Conservation (phyloP, 1,284 basidiomycete species). For the Pascua guehoae region DNA sequence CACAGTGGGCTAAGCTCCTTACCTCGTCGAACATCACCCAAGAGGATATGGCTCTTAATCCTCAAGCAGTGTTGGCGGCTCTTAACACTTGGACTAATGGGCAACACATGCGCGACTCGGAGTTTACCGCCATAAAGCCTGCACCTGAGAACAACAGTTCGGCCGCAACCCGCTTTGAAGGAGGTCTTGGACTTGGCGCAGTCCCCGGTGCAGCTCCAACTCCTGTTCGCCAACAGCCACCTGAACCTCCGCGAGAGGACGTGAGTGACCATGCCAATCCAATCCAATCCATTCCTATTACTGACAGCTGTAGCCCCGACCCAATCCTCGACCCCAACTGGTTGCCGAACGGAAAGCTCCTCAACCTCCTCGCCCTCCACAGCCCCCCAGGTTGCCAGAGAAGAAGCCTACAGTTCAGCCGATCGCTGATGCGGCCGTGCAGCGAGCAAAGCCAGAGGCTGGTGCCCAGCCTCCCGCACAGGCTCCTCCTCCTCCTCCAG, state of each 20-base stretch:
- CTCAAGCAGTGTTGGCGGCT: constrained; percentile 94
- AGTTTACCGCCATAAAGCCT: constrained; percentile 36
- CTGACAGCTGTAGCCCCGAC: not conserved
- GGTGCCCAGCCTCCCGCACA: constrained; percentile 17
- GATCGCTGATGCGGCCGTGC: not conserved
- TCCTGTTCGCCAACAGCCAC: not conserved
- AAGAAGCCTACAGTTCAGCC: not conserved
- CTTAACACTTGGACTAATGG: constrained; percentile 47
- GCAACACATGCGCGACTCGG: constrained; percentile 62
- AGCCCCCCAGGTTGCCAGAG: too few relatives aligned
- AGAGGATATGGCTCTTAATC: constrained; percentile 94
- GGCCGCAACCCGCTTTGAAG: constrained; percentile 69
- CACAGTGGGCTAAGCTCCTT: constrained; percentile 92
- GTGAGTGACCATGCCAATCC: not conserved
- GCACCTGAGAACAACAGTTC: constrained; percentile 49
- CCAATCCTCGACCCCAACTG: constrained; percentile 19
- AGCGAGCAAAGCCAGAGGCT: constrained; percentile 2
- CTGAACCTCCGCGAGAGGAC: not conserved
- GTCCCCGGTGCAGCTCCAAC: constrained; percentile 11
- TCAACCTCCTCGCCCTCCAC: constrained; percentile 50
- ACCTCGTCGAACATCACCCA: constrained; percentile 96
- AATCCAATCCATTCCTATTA: not conserved
- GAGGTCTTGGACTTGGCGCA: constrained; percentile 72
- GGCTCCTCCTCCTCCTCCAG: constrained; percentile 52
- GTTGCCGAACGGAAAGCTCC: constrained; percentile 47